Evolutionary conservation across 108 stramenopile species (phyloP).

Genomic region (Cyclotella cryptica): DNA sequence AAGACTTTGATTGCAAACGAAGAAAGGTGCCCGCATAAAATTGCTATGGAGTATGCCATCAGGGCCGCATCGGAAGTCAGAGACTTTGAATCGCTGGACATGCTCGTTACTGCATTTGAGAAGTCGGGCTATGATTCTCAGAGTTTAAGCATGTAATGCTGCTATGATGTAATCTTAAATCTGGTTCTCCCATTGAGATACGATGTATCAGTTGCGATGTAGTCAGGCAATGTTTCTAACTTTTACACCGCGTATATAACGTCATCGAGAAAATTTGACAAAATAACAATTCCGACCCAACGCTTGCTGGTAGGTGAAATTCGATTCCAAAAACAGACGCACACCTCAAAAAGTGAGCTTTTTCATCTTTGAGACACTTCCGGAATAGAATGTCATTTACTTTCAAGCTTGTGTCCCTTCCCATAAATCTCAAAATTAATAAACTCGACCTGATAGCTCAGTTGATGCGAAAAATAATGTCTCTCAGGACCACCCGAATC

Average conservation of each 20-base stretch:
- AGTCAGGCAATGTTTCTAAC: too few species aligned
- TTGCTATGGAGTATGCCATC: constrained; percentile 49
- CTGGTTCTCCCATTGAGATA: not conserved
- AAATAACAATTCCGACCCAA: not conserved
- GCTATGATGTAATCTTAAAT: not conserved
- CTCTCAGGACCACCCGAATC: not conserved
- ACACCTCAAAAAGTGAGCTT: not conserved
- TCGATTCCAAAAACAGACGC: not conserved
- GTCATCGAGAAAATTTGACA: too few species aligned
- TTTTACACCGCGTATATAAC: too few species aligned
- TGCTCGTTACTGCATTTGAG: constrained; percentile 28
- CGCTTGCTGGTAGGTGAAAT: not conserved
- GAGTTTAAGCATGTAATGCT: constrained; percentile 6
- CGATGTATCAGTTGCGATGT: not conserved
- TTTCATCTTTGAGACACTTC: not conserved
- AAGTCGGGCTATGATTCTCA: constrained; percentile 35
- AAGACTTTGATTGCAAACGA: constrained; percentile 28
- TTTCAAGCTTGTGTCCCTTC: not conserved
- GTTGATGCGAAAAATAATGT: constrained; percentile 5
- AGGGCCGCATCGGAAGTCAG: constrained; percentile 34
- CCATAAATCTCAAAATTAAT: constrained; percentile 4
- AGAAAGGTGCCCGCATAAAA: constrained; percentile 29
- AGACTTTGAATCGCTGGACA: constrained; percentile 33
- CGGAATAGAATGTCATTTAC: not conserved
- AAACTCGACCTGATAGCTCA: constrained; percentile 25